Evolutionary conservation across 1,284 basidiomycete genomes (phyloP), one percentile per base, ranked within the genome.

Genomic region (Fomes fomentarius): DNA sequence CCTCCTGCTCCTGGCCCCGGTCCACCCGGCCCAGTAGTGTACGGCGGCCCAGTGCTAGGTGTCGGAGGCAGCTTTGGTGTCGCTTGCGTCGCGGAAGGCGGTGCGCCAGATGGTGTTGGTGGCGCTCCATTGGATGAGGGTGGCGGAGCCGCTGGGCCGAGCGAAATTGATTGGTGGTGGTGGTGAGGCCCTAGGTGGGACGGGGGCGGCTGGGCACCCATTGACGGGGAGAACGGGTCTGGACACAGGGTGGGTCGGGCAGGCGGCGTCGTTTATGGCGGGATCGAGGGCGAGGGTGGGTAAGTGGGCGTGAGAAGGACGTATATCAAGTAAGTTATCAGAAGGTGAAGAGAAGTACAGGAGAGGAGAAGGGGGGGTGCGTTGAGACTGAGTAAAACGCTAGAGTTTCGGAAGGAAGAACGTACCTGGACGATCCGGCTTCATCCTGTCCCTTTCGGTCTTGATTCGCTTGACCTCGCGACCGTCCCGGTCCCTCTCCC

Each of bases 401-500:
- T 39, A 44, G 47, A 51, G 34, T n/a, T 52, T 43, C 43, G 52
- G 21, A 54, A 45, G 15, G 50, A 55, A 51, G 10, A 8, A 63
- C 66, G 37, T 59, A 71, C 69, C 66, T 61, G 67, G 60, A 50
- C 71, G 65, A 65, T 74, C 72, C 30, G 60, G 54, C 62, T 73
- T 74, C 63, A 72, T 69, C 37, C 70, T 58, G 56, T 68, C 64
- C 39, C 70, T 61, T 57, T 68, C 64, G 19, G 62, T 67, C 62
- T 80, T 80, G 57, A 77, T 73, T 40, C 79, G 72, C 61, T 80
- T 79, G 30, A 74, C 67, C 48, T 81, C 78, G 47, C 58, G 54
- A 69, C 43, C 74, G 63, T 63, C 61, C 35, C 57, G 54, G 43
- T 58, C 65, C 51, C 60, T 62, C 61, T 57, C 63, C 28, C 58